Evolutionary conservation across 257 asterid species (phyloP).

Genomic region (Catharanthus roseus): DNA sequence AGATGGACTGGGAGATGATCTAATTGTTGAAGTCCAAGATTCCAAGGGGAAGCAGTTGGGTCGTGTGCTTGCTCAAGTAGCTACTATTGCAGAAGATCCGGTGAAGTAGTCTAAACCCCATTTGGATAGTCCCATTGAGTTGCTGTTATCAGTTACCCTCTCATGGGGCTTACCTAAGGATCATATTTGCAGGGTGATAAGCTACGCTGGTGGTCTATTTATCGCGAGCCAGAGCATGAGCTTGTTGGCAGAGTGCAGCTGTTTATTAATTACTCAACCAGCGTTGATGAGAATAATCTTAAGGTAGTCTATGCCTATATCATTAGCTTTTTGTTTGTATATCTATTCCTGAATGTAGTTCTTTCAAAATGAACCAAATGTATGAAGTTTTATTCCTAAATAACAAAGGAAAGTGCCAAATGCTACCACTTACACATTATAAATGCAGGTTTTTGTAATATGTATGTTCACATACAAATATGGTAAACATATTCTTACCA

Average conservation of each 20-base stretch:
- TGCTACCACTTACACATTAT: neutral
- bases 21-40: constrained; percentile 42
- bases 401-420: neutral
- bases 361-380: neutral
- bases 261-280: constrained; percentile 37
- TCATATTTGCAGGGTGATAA: constrained; percentile 42
- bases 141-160: constrained; percentile 5
- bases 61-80: constrained; percentile 51
- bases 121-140: neutral
- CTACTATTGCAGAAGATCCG: constrained; percentile 48
- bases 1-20: constrained; percentile 49
- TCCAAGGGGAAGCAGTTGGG: constrained; percentile 46
- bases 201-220: constrained; percentile 51
- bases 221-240: constrained; percentile 50
- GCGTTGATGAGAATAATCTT: constrained; percentile 39
- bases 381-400: neutral
- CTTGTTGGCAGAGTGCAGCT: constrained; percentile 47
- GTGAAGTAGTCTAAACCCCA: constrained; percentile 20
- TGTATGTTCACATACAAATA: neutral
- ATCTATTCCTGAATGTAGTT: neutral
- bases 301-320: constrained; percentile 27
- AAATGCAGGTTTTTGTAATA: neutral
- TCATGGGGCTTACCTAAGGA: constrained; percentile 10
- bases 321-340: constrained; percentile 1
- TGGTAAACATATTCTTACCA: neutral